Percentiles rank a stretch among this genome's conserved stretches.
phyloP scores from a whole-genome alignment of 139 green algal species.

The Deuterostichococcus epilithicus region DNA sequence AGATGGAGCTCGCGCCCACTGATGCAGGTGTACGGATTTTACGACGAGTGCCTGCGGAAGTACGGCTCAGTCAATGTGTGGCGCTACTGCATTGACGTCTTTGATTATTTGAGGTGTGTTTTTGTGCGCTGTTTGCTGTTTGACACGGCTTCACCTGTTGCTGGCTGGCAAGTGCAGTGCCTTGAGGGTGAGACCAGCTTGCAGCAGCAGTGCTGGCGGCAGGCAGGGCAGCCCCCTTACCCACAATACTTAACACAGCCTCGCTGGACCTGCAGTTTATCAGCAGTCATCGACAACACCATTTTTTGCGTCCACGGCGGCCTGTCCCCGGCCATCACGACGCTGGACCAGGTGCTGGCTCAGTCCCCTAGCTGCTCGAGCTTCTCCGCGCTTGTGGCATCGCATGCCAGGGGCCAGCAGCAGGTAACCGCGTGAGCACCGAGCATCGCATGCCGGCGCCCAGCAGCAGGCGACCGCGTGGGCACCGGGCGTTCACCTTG shows the following conservation, averaged over 20 bases:
- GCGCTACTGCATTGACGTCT: conserved; percentile 98
- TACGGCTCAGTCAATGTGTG: conserved; percentile 97
- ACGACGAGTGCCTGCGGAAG: conserved; percentile 98
- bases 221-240: too few relatives aligned
- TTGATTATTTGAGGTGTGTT: conserved; percentile 90
- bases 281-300: conserved; percentile 88
- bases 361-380: neutral
- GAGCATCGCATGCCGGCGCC: too few relatives aligned
- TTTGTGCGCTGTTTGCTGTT: conserved; percentile 33
- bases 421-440: too few relatives aligned
- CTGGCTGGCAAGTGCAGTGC: neutral
- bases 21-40: conserved; percentile 91
- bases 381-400: neutral
- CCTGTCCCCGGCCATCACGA: conserved; percentile 87
- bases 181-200: too few relatives aligned
- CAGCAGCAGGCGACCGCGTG: too few relatives aligned
- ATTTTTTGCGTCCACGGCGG: conserved; percentile 97
- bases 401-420: too few relatives aligned
- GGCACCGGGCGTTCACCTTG: too few relatives aligned
- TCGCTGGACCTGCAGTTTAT: conserved; percentile 36
- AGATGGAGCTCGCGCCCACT: neutral
- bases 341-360: conserved; percentile 77
- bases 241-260: too few relatives aligned
- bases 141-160: neutral
- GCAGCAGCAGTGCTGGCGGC: too few relatives aligned